Evolutionary conservation across 78 protist species (phyloP).

Genomic region (Ministeria vibrans): DNA sequence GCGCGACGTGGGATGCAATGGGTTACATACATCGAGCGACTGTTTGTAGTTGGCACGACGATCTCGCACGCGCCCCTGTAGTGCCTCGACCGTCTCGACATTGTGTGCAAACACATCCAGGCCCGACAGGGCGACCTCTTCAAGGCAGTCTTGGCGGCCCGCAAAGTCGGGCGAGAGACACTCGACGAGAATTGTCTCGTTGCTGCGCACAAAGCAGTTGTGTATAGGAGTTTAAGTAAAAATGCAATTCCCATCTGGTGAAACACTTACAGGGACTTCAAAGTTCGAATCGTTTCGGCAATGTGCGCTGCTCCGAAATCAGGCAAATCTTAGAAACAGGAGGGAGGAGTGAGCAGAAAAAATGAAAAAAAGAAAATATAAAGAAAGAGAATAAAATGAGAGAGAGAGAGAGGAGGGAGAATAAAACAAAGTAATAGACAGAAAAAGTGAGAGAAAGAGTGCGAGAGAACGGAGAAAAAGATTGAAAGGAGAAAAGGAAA

Average conservation of each 20-base stretch:
- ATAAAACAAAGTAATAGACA: neutral
- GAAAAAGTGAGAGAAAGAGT: neutral
- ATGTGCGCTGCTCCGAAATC: conserved; percentile 79
- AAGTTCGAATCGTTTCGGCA: conserved; percentile 40
- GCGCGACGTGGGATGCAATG: too few relatives aligned
- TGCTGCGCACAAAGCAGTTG: neutral
- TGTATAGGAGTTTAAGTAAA: too few relatives aligned
- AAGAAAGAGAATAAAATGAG: neutral
- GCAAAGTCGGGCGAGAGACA: conserved; percentile 68
- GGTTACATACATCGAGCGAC: too few relatives aligned
- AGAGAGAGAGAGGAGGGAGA: neutral
- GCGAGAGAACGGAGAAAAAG: neutral
- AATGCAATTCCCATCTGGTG: neutral
- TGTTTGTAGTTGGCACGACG: conserved; percentile 77
- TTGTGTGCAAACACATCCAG: conserved; percentile 90
- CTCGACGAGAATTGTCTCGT: conserved; percentile 53
- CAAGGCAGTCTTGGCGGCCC: conserved; percentile 43
- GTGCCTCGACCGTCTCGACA: conserved; percentile 44
- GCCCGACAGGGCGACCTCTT: conserved; percentile 55
- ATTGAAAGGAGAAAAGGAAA: neutral
- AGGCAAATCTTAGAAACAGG: conserved; percentile 31
- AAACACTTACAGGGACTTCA: neutral
- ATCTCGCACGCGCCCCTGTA: conserved; percentile 30
- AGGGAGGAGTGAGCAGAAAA: neutral
- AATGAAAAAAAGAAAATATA: neutral